A percentile compares a stretch with the other conserved stretches of the same genome.
These are phyloP conservation scores for Tausonia pullulans DNA, from an alignment of 1,284 basidiomycete genomes.

Conservation along the genomic window DNA sequence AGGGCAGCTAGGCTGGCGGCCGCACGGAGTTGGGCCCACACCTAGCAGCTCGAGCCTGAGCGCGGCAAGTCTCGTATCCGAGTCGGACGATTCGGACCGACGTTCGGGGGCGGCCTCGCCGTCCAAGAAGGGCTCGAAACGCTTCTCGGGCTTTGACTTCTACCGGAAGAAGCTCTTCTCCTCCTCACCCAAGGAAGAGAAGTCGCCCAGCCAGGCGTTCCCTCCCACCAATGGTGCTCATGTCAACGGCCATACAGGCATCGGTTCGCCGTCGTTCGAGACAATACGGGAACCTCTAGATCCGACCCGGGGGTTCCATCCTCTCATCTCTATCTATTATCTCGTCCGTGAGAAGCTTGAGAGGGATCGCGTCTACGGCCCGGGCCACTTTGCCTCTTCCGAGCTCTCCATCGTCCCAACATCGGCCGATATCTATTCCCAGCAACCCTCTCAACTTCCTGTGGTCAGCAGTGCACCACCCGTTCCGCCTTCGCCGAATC, in stretches of 20 bases:
- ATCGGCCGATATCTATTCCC: conserved; percentile 12
- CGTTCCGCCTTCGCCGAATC: conserved; percentile 21
- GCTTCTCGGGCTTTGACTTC: conserved; percentile 90
- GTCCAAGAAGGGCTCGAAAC: conserved; percentile 34
- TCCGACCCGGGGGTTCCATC: conserved; percentile 87
- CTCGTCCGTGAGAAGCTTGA: conserved; percentile 91
- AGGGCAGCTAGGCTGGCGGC: neutral
- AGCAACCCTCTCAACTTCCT: conserved; percentile 16
- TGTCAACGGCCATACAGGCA: conserved; percentile 8
- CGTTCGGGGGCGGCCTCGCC: neutral
- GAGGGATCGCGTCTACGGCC: conserved; percentile 82
- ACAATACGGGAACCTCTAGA: conserved; percentile 45
- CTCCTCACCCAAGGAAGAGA: conserved; percentile 41
- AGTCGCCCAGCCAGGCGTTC: conserved; percentile 21
- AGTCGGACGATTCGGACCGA: neutral
- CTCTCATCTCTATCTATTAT: conserved; percentile 91
- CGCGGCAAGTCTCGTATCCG: neutral
- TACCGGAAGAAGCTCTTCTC: conserved; percentile 83
- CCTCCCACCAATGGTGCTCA: neutral
- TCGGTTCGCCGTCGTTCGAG: conserved; percentile 3
- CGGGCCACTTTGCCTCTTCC: conserved; percentile 86
- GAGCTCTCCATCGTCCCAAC: conserved; percentile 45
- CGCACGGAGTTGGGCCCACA: neutral
- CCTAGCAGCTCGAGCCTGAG: conserved; percentile 4
- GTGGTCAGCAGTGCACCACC: conserved; percentile 9